Conservation (phyloP, 352 stramenopile species). For the Phytophthora melonis region DNA sequence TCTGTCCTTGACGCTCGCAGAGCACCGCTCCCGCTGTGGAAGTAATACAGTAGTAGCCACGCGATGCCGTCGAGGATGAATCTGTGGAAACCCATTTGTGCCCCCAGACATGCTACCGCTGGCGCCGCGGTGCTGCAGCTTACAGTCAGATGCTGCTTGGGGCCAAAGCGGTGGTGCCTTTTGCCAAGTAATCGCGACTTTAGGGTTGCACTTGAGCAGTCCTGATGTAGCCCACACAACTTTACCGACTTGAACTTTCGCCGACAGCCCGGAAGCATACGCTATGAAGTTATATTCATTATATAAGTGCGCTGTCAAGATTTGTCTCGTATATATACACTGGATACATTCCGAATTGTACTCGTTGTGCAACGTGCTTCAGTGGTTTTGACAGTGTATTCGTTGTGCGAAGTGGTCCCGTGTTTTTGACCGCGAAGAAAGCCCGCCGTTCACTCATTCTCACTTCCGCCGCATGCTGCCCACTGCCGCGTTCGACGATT, state of each 20-base stretch:
- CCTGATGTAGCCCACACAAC: too few relatives aligned
- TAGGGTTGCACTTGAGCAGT: not conserved
- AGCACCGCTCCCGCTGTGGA: not conserved
- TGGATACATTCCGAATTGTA: too few relatives aligned
- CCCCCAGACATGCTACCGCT: not conserved
- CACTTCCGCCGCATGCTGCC: slow-evolving; percentile 20
- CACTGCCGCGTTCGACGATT: not conserved
- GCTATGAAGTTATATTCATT: too few relatives aligned
- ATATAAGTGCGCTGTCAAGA: too few relatives aligned
- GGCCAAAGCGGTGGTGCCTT: too few relatives aligned
- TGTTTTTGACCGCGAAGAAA: slow-evolving; percentile 10
- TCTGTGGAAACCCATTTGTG: not conserved
- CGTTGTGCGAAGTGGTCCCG: not conserved
- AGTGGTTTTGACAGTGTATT: too few relatives aligned
- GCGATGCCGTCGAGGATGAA: not conserved
- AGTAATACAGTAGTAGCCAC: too few relatives aligned
- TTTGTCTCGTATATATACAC: too few relatives aligned
- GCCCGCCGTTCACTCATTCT: slow-evolving; percentile 16
- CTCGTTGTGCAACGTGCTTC: too few relatives aligned
- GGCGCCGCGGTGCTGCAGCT: not conserved
- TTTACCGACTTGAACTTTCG: too few relatives aligned
- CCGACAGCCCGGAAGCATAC: not conserved
- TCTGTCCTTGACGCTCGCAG: not conserved
- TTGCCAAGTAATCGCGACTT: not conserved
- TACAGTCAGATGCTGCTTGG: not conserved